Conservation (phyloP, 208 protist genomes). For the Trypanosoma congolense region DNA sequence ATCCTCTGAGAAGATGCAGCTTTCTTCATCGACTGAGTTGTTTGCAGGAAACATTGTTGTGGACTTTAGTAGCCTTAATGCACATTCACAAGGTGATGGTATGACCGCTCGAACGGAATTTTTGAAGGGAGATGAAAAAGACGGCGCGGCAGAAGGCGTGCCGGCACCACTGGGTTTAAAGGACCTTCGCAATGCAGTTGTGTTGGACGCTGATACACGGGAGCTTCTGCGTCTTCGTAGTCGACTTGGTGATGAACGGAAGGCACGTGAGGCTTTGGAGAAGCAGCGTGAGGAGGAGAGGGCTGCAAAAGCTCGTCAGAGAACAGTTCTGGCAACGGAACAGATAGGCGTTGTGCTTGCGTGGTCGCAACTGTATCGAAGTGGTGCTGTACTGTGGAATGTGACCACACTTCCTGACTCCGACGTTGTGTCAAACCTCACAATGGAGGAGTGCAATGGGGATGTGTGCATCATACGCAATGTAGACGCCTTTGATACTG, state of each 20-base stretch:
- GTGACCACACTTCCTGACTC: constrained; percentile 13
- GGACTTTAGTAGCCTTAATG: constrained; percentile 59
- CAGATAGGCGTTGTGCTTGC: constrained; percentile 47
- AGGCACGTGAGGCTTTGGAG: constrained; percentile 41
- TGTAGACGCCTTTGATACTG: constrained; percentile 72
- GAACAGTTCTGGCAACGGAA: constrained; percentile 31
- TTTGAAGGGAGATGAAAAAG: neutral
- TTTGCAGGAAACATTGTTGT: constrained; percentile 62
- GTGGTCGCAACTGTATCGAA: constrained; percentile 77
- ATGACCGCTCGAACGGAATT: neutral
- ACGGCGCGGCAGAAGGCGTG: constrained; percentile 9
- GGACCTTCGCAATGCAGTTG: constrained; percentile 67
- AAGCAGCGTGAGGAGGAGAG: constrained; percentile 23
- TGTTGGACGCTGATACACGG: constrained; percentile 62
- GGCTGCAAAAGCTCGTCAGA: constrained; percentile 22
- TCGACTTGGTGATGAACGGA: constrained; percentile 37
- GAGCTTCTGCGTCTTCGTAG: constrained; percentile 50
- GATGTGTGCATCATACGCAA: constrained; percentile 67
- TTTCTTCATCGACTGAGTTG: neutral
- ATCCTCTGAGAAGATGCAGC: too few relatives aligned
- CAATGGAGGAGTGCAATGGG: neutral
- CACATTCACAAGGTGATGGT: too few relatives aligned
- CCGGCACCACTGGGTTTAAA: constrained; percentile 61
- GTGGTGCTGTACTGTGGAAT: constrained; percentile 56
- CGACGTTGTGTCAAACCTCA: neutral